These are phyloP conservation scores for Phytophthora litchii DNA, from an alignment of 352 stramenopile genomes.

Conservation along the genomic window DNA sequence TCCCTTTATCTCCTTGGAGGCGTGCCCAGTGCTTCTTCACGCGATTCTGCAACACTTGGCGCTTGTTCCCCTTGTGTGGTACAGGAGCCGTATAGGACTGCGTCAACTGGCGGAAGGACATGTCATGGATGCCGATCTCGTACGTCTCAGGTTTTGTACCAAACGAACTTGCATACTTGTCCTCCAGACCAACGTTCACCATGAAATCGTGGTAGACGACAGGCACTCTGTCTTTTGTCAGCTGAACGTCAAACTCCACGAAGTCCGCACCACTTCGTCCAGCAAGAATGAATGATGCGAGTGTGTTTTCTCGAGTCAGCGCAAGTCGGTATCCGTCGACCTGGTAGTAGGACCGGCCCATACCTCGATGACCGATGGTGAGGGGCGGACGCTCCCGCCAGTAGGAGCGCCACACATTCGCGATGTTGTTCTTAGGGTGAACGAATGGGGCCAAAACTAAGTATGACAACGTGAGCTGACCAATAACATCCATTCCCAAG, in stretches of 20 bases:
- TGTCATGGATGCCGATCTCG: slow-evolving; percentile 73
- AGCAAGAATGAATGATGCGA: slow-evolving; percentile 77
- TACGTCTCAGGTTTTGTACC: slow-evolving; percentile 59
- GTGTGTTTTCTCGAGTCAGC: slow-evolving; percentile 75
- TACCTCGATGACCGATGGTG: slow-evolving; percentile 73
- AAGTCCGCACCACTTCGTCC: slow-evolving; percentile 73
- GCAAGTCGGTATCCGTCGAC: slow-evolving; percentile 61
- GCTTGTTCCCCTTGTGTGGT: slow-evolving; percentile 38
- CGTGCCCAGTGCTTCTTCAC: slow-evolving; percentile 74
- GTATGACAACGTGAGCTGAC: slow-evolving; percentile 59
- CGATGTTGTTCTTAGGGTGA: slow-evolving; percentile 63
- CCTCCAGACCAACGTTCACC: slow-evolving; percentile 67
- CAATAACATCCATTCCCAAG: slow-evolving; percentile 31
- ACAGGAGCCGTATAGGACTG: slow-evolving; percentile 52
- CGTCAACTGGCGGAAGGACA: slow-evolving; percentile 67
- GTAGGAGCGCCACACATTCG: slow-evolving; percentile 65
- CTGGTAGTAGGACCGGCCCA: slow-evolving; percentile 80
- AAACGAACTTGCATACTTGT: slow-evolving; percentile 49
- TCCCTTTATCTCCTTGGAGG: slow-evolving; percentile 40
- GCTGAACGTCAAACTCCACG: slow-evolving; percentile 86
- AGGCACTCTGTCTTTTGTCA: slow-evolving; percentile 77
- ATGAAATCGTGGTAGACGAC: slow-evolving; percentile 86
- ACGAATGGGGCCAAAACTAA: slow-evolving; percentile 59
- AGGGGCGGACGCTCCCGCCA: slow-evolving; percentile 65
- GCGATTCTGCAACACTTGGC: slow-evolving; percentile 47